Conservation (phyloP, 2,329 filamentous ascomycete species). For the Bipolaris bicolor region DNA sequence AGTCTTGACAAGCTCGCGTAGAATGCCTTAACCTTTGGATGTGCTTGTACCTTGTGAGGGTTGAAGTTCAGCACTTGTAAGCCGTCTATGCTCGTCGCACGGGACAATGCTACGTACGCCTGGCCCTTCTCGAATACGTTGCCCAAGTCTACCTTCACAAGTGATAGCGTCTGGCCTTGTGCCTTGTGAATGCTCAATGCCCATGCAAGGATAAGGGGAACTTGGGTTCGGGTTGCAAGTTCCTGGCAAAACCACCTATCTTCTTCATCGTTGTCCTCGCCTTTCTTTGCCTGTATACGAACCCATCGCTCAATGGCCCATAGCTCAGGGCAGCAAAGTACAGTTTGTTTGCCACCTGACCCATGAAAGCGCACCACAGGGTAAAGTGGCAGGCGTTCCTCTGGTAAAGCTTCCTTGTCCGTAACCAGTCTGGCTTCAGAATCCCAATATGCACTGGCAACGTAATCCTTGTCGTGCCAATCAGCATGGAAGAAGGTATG, state of each 20-base stretch:
- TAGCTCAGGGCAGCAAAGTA: constrained; percentile 54
- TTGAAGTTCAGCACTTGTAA: constrained; percentile 90
- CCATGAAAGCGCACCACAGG: not conserved
- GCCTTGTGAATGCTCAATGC: constrained; percentile 98
- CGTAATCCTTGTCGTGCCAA: constrained; percentile 54
- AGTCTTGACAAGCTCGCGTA: constrained; percentile 70
- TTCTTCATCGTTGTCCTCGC: constrained; percentile 52
- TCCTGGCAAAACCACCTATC: constrained; percentile 77
- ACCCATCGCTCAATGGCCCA: constrained; percentile 59
- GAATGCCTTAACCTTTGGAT: constrained; percentile 84
- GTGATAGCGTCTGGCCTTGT: constrained; percentile 89
- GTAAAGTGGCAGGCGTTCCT: not conserved
- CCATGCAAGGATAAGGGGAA: constrained; percentile 93
- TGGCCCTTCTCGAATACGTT: constrained; percentile 96
- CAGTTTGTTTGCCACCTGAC: not conserved
- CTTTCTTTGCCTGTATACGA: constrained; percentile 47
- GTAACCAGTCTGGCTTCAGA: not conserved
- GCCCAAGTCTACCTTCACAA: constrained; percentile 92
- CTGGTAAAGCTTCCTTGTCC: not conserved
- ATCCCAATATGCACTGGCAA: constrained; percentile 16
- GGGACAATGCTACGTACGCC: constrained; percentile 93
- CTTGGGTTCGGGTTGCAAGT: constrained; percentile 77
- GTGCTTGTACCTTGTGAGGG: constrained; percentile 89
- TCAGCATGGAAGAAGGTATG: constrained; percentile 54
- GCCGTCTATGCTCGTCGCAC: constrained; percentile 85